phyloP scores from a whole-genome alignment of 1,139 yeast species.

The Taiozyma sp. region DNA sequence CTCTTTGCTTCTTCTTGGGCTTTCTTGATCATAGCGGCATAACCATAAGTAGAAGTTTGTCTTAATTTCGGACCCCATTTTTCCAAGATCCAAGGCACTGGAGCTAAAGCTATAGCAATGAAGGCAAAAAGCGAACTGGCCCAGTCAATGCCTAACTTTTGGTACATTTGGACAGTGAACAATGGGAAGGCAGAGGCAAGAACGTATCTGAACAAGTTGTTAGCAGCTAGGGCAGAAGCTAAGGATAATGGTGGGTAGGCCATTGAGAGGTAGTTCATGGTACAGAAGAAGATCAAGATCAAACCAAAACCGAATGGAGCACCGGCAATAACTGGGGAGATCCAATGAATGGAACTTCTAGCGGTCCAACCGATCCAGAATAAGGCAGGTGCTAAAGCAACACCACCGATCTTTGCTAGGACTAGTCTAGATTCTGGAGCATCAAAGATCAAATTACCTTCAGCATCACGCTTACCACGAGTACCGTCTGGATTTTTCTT shows the following conservation, averaged over 20 bases:
- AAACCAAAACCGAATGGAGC: constrained; percentile 74
- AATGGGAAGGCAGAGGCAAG: constrained; percentile 62
- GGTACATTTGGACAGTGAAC: constrained; percentile 74
- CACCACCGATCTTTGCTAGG: constrained; percentile 54
- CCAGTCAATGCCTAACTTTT: constrained; percentile 66
- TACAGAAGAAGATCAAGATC: constrained; percentile 67
- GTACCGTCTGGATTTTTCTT: constrained; percentile 62
- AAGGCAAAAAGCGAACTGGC: constrained; percentile 74
- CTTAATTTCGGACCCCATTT: constrained; percentile 52
- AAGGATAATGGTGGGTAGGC: constrained; percentile 71
- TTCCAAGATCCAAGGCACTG: constrained; percentile 64
- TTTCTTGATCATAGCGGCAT: constrained; percentile 41
- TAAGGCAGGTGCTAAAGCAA: constrained; percentile 60
- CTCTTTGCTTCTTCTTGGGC: constrained; percentile 27
- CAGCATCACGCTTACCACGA: constrained; percentile 48
- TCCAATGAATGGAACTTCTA: constrained; percentile 63
- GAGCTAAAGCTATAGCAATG: constrained; percentile 62
- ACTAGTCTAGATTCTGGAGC: constrained; percentile 40
- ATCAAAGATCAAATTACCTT: constrained; percentile 46
- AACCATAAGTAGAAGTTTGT: constrained; percentile 52
- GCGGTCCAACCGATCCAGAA: constrained; percentile 88
- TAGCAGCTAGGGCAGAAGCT: constrained; percentile 80
- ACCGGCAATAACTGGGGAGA: constrained; percentile 73
- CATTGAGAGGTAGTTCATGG: constrained; percentile 66
- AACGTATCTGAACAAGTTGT: constrained; percentile 63